phyloP scores from a whole-genome alignment of 2,329 filamentous ascomycete genomes.

The Fusarium sp. region DNA sequence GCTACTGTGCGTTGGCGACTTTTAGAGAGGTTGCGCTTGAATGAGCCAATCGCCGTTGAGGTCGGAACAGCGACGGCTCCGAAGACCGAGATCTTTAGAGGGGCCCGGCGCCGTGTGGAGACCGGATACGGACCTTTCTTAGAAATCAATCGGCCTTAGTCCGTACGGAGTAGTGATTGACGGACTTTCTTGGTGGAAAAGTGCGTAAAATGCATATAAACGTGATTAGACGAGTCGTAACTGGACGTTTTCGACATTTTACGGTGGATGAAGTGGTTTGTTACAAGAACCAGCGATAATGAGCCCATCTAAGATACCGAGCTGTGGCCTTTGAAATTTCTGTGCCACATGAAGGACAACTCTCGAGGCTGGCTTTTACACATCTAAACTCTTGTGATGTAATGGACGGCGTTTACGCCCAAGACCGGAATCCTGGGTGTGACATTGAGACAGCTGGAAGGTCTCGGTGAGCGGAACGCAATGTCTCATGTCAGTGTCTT shows the following conservation, averaged over 20 bases:
- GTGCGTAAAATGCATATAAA: neutral
- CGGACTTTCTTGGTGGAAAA: neutral
- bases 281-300: neutral
- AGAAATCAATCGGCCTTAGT: neutral
- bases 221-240: neutral
- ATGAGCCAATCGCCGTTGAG: neutral
- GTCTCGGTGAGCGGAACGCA: conserved; percentile 11
- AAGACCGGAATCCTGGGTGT: neutral
- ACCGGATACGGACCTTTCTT: neutral
- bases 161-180: neutral
- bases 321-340: neutral
- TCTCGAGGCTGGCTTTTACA: neutral
- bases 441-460: conserved; percentile 14
- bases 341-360: conserved; percentile 1
- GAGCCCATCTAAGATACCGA: neutral
- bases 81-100: neutral
- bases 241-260: neutral
- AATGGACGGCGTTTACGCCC: neutral
- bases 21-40: neutral
- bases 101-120: conserved; percentile 2
- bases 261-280: neutral
- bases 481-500: conserved; percentile 5
- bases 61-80: neutral
- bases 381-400: conserved; percentile 2
- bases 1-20: neutral